Conservation (phyloP, 176 grass and related monocot species). For the Chrysopogon serrulatus region DNA sequence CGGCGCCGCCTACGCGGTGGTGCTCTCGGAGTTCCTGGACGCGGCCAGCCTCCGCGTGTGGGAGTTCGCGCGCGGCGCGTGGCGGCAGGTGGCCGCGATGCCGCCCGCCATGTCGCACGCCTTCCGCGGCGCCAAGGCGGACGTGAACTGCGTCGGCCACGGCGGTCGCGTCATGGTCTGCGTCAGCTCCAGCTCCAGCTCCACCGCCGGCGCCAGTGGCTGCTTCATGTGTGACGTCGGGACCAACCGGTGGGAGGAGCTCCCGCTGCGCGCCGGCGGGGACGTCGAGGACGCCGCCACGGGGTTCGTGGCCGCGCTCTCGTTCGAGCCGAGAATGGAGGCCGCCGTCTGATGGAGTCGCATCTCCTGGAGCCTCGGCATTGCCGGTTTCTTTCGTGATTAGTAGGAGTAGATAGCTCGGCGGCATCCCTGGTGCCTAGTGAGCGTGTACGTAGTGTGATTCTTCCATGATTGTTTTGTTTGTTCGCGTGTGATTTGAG, state of each 20-base stretch:
- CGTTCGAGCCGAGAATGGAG: constrained; percentile 90
- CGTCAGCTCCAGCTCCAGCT: constrained; percentile 56
- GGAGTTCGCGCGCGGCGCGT: constrained; percentile 44
- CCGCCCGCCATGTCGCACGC: constrained; percentile 72
- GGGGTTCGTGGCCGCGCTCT: constrained; percentile 80
- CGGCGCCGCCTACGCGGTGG: constrained; percentile 44
- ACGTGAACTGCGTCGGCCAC: constrained; percentile 78
- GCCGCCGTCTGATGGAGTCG: constrained; percentile 31
- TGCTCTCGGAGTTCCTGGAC: constrained; percentile 84
- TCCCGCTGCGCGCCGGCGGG: constrained; percentile 27
- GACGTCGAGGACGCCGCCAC: constrained; percentile 17
- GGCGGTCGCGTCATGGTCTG: constrained; percentile 66
- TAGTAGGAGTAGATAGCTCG: background rate
- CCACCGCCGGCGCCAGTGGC: background rate
- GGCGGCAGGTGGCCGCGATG: constrained; percentile 83
- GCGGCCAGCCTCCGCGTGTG: constrained; percentile 71
- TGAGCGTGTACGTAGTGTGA: background rate
- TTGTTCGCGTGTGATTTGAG: background rate
- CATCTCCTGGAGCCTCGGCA: background rate
- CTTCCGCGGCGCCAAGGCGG: constrained; percentile 59
- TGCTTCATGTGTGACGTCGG: constrained; percentile 59
- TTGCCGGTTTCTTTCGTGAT: background rate
- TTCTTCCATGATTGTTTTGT: background rate
- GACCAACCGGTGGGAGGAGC: constrained; percentile 58
- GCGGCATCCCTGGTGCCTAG: background rate